phyloP scores from a whole-genome alignment of 305 asterid species.

The Solanum hybrid region DNA sequence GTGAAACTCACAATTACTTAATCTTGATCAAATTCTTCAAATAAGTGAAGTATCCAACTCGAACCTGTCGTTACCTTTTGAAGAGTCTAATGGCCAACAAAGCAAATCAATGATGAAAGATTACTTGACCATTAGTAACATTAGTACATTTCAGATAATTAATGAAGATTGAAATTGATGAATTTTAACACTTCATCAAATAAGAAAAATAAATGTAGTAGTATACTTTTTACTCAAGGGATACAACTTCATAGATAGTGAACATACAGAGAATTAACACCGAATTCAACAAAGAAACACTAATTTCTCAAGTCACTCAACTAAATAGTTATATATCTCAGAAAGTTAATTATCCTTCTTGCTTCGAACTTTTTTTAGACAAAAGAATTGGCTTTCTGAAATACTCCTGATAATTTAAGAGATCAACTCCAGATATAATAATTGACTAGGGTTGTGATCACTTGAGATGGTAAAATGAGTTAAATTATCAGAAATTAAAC shows the following conservation, averaged over 20 bases:
- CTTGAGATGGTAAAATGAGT: background rate
- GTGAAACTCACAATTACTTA: background rate
- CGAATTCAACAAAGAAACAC: background rate
- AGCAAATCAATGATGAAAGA: background rate
- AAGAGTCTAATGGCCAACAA: background rate
- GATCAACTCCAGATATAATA: background rate
- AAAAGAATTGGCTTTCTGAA: background rate
- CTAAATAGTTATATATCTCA: background rate
- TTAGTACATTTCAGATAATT: background rate
- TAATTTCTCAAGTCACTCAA: background rate
- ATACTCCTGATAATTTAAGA: background rate
- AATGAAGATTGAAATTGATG: background rate
- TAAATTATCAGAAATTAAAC: background rate
- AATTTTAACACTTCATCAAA: background rate
- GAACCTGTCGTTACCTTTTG: background rate
- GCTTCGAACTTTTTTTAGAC: background rate
- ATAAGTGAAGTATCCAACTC: background rate
- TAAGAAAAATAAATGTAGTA: background rate
- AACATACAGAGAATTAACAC: background rate
- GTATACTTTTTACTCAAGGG: background rate
- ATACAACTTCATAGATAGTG: background rate
- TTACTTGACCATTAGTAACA: background rate
- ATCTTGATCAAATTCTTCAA: background rate
- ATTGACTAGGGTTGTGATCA: background rate
- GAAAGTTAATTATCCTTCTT: background rate